These are phyloP conservation scores for Coprinellus micaceus DNA, from an alignment of 768 basidiomycete species.

Conservation along the genomic window DNA sequence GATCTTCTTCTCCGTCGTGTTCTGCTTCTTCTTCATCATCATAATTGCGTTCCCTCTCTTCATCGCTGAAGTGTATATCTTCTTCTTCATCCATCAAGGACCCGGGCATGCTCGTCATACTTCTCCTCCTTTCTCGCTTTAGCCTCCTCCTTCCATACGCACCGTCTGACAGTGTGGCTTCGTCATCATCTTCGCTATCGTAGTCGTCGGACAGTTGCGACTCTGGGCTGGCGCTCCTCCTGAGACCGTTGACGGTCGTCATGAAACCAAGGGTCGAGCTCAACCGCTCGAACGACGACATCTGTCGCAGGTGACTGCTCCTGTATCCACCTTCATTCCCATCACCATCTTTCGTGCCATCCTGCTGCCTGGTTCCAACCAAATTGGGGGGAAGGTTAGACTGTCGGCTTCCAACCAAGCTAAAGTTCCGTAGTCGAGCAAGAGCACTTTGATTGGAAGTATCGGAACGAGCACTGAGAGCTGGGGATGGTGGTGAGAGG, in stretches of 20 bases:
- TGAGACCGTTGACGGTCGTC: conserved; percentile 30
- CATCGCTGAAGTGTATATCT: conserved; percentile 51
- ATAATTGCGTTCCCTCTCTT: conserved; percentile 44
- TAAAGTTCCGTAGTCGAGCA: conserved; percentile 73
- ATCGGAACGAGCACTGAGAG: conserved; percentile 91
- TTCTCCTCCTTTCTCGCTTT: conserved; percentile 47
- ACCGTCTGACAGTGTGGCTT: conserved; percentile 38
- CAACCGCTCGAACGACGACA: conserved; percentile 74
- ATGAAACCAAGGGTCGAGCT: conserved; percentile 55
- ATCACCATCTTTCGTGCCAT: not conserved
- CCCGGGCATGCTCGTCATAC: conserved; percentile 85
- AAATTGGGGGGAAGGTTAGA: not conserved
- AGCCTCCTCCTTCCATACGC: conserved; percentile 29
- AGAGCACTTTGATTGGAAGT: conserved; percentile 70
- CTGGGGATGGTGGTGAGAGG: conserved; percentile 83
- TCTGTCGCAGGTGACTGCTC: conserved; percentile 55
- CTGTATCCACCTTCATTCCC: conserved; percentile 20
- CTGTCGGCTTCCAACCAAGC: conserved; percentile 48
- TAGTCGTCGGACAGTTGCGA: conserved; percentile 51
- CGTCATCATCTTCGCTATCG: conserved; percentile 45
- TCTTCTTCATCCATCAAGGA: conserved; percentile 49
- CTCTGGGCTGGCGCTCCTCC: conserved; percentile 50
- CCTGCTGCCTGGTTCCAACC: not conserved
- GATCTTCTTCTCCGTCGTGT: conserved; percentile 29
- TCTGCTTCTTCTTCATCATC: conserved; percentile 30